A percentile compares a stretch with the other conserved stretches of the same genome.
Conservation (phyloP, 306 rosid genomes). For the Begonia masoniana region DNA sequence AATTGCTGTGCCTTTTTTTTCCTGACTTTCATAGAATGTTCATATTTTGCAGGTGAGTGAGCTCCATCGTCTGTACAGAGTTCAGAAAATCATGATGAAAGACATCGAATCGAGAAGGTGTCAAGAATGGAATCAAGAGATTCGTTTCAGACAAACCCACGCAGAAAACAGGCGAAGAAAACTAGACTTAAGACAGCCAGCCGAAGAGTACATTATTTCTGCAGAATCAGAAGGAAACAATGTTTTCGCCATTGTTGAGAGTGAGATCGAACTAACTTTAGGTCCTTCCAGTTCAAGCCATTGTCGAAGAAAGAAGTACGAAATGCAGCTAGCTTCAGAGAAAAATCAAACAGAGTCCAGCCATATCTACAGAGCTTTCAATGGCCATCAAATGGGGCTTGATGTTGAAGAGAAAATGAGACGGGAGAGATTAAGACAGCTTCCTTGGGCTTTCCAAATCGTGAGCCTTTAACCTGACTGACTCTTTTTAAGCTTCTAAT, state of each 20-base stretch:
- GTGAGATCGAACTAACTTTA: conserved; percentile 60
- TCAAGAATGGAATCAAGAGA: conserved; percentile 19
- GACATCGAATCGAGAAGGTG: conserved; percentile 36
- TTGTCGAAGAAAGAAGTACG: background rate
- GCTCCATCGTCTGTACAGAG: conserved; percentile 74
- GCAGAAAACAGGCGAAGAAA: conserved; percentile 17
- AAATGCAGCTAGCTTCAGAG: conserved; percentile 22
- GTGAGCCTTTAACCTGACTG: conserved; percentile 10
- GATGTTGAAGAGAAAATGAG: background rate
- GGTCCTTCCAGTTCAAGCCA: conserved; percentile 54
- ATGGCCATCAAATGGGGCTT: background rate
- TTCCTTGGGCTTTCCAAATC: conserved; percentile 9
- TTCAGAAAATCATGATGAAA: conserved; percentile 73
- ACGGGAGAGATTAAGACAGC: conserved; percentile 3
- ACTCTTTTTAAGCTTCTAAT: background rate
- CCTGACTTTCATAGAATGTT: background rate
- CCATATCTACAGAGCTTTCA: background rate
- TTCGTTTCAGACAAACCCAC: conserved; percentile 27
- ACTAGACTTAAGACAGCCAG: conserved; percentile 60
- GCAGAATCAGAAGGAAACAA: conserved; percentile 22
- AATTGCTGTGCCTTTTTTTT: conserved; percentile 1
- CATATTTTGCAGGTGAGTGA: conserved; percentile 46
- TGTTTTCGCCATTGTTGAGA: conserved; percentile 48
- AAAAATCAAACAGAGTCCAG: conserved; percentile 34
- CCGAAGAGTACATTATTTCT: conserved; percentile 10